Conservation (phyloP, 805 yeast genomes). For the Myxozyma sirexii region DNA sequence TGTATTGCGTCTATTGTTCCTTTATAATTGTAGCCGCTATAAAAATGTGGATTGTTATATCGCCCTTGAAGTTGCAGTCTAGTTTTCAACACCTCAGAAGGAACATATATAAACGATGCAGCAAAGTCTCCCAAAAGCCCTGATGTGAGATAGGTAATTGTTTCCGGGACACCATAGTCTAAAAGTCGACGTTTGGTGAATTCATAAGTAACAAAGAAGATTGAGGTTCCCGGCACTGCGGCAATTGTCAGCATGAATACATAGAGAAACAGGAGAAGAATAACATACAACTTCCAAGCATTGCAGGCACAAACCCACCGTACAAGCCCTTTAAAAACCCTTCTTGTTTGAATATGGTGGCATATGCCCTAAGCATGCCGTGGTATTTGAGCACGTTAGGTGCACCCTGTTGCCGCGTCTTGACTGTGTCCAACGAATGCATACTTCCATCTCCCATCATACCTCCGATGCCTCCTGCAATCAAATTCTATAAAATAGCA, state of each 20-base stretch:
- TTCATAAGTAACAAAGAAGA: conserved; percentile 93
- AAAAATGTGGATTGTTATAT: conserved; percentile 74
- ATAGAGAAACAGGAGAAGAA: neutral
- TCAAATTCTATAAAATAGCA: conserved; percentile 52
- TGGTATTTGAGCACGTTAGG: conserved; percentile 66
- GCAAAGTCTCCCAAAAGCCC: conserved; percentile 95
- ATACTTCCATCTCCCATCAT: conserved; percentile 86
- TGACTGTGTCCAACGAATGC: conserved; percentile 96
- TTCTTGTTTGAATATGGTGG: conserved; percentile 77
- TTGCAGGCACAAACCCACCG: conserved; percentile 90
- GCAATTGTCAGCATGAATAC: neutral
- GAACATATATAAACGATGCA: conserved; percentile 86
- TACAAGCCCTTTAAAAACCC: conserved; percentile 84
- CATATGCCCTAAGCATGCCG: conserved; percentile 74
- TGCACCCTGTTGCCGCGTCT: conserved; percentile 97
- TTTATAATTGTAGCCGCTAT: conserved; percentile 82
- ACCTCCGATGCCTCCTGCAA: conserved; percentile 96
- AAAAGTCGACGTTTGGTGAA: conserved; percentile 71
- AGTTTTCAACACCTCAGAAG: conserved; percentile 92
- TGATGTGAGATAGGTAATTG: conserved; percentile 75
- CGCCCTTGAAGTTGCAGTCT: conserved; percentile 91
- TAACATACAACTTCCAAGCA: conserved; percentile 65
- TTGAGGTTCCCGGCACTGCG: conserved; percentile 82
- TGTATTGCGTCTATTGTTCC: conserved; percentile 71
- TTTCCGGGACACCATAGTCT: conserved; percentile 69